phyloP scores from a whole-genome alignment of 2,329 filamentous ascomycete species.

The Calonectria honghensis region DNA sequence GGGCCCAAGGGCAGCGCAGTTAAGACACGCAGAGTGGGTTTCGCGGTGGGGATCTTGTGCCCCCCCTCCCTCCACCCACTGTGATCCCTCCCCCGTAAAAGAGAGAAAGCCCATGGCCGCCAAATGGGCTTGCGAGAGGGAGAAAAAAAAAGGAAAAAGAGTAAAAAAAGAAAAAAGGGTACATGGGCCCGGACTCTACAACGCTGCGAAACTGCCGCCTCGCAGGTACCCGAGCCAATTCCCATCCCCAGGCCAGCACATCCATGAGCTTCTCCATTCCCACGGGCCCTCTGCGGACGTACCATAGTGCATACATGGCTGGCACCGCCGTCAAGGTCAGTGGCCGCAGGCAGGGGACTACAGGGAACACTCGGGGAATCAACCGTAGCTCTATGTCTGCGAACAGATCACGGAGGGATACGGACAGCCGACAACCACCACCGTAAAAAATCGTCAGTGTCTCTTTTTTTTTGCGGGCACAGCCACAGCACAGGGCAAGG shows the following conservation, averaged over 20 bases:
- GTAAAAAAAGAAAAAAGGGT: neutral
- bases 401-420: slow-evolving; percentile 35
- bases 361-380: slow-evolving; percentile 10
- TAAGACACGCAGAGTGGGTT: slow-evolving; percentile 25
- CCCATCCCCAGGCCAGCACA: slow-evolving; percentile 7
- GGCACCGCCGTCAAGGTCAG: slow-evolving; percentile 5
- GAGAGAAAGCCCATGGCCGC: slow-evolving; percentile 4
- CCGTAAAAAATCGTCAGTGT: slow-evolving; percentile 25
- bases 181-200: neutral
- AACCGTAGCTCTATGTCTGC: neutral
- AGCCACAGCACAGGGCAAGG: slow-evolving; percentile 30
- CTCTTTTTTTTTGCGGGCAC: slow-evolving; percentile 19
- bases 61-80: slow-evolving; percentile 4
- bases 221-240: slow-evolving; percentile 11
- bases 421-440: slow-evolving; percentile 20
- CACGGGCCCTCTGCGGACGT: slow-evolving; percentile 19
- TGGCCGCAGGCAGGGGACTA: slow-evolving; percentile 1
- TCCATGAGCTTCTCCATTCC: slow-evolving; percentile 28
- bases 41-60: slow-evolving; percentile 6
- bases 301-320: neutral
- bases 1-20: slow-evolving; percentile 10
- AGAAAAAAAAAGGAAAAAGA: neutral
- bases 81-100: slow-evolving; percentile 28
- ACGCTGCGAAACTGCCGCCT: neutral
- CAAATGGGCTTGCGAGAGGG: neutral